A percentile compares a stretch with the other conserved stretches of the same genome.
phyloP scores from a whole-genome alignment of 306 rosid genomes.

The Potentilla sterilis region DNA sequence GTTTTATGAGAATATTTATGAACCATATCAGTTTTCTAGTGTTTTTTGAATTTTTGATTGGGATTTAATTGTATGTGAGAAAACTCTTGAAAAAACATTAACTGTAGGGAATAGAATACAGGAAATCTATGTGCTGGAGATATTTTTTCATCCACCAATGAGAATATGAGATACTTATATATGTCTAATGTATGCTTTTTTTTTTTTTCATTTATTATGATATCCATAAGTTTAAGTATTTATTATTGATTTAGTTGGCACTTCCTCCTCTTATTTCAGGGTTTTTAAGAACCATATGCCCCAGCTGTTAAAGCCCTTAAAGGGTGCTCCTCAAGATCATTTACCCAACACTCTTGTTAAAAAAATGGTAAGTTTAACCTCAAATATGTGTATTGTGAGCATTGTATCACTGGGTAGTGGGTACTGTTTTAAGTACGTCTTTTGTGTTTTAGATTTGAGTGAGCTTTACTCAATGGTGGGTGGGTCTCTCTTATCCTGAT shows the following conservation, averaged over 20 bases:
- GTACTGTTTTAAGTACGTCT: neutral
- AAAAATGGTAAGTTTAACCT: conserved; percentile 61
- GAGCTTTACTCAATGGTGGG: neutral
- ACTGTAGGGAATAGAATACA: neutral
- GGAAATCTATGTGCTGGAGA: neutral
- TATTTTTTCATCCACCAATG: neutral
- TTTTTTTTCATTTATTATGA: neutral
- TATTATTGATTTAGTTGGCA: neutral
- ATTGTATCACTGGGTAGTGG: neutral
- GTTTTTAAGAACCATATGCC: conserved; percentile 78
- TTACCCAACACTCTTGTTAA: conserved; percentile 38
- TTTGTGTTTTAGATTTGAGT: neutral
- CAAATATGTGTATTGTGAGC: neutral
- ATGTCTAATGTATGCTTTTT: neutral
- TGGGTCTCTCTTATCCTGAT: neutral
- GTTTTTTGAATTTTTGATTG: neutral
- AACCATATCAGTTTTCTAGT: neutral
- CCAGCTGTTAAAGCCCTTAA: conserved; percentile 53
- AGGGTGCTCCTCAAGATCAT: conserved; percentile 51
- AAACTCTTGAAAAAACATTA: neutral
- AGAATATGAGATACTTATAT: neutral
- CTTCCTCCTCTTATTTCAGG: conserved; percentile 46
- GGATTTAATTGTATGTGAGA: neutral
- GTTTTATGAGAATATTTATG: conserved; percentile 2
- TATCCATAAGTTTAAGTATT: neutral